Percentiles rank a stretch among this genome's conserved stretches.
Evolutionary conservation across 2,329 filamentous ascomycete genomes (phyloP).

Genomic region (Colletotrichum sp.): DNA sequence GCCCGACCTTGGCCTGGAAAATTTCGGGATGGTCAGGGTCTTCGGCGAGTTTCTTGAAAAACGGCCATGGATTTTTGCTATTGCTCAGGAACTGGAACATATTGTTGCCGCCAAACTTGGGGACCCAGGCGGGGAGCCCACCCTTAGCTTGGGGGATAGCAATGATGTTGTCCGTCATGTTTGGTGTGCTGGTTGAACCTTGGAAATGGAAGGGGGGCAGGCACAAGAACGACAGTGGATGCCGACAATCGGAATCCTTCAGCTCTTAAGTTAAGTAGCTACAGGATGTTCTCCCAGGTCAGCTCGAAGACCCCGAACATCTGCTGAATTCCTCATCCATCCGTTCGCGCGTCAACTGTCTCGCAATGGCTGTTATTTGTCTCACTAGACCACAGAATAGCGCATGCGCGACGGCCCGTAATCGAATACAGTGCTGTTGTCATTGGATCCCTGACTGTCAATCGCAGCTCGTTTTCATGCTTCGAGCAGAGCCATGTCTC

Average conservation of each 20-base stretch:
- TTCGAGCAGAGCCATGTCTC: slow-evolving; percentile 4
- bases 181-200: neutral
- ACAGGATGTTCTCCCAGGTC: neutral
- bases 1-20: slow-evolving; percentile 40
- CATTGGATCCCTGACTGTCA: neutral
- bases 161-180: neutral
- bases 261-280: neutral
- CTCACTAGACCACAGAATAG: neutral
- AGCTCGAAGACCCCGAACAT: neutral
- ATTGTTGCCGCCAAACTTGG: neutral
- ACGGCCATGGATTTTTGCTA: slow-evolving; percentile 37
- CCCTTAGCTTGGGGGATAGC: neutral
- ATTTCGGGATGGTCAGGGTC: slow-evolving; percentile 41
- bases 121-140: neutral
- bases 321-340: neutral
- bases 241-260: neutral
- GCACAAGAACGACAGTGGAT: neutral
- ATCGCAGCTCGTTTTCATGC: neutral
- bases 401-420: slow-evolving; percentile 17
- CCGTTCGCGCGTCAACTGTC: neutral
- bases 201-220: neutral
- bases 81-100: slow-evolving; percentile 38
- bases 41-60: slow-evolving; percentile 38
- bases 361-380: neutral
- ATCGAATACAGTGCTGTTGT: neutral